Base-by-base conservation (phyloP, 768 basidiomycete species). In the Cubamyces lactineus region DNA sequence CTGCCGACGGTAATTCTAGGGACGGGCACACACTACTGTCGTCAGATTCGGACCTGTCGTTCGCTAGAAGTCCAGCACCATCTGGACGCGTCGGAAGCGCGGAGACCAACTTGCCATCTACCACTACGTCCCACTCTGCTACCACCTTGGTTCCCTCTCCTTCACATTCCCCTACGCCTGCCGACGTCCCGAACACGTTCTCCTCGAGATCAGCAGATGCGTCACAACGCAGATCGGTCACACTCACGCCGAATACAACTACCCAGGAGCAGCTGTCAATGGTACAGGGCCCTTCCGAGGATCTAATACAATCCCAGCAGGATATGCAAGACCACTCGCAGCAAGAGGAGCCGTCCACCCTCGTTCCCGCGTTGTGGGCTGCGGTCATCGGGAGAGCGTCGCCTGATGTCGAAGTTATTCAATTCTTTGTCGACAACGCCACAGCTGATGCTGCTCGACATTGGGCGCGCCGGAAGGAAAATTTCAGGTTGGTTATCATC, bases 371-470 rank as follows among this genome's bases (percentile, higher is more conserved):
- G 13, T 28, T 71, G 1, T 69, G 65, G 63, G 53, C 57, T 17
- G 66, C 53, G 1, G 57, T 49, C 19, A 40, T 47, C 1, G 70
- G 70, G 7, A 43, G 26, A 28, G 16, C 46, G 2, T 34, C 28
- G 17, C 28, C 70, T 6, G 51, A 48, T 12, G 57, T 69, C 16
- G 30, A 61, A 23, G 41, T 51, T 4, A 17, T 66, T 6, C 17
- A 48, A 4, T 71, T 71, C 60, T 38, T 53, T 19, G 68, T 71
- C 19, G 66, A 65, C 23, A 57, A 64, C 24, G 68, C 53, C 7
- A 52, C 51, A 7, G 66, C 61, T 11, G 50, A 56, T 1, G 69
- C 66, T 4, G 53, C 56, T 11, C 23, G 24, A 19, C 45, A 61
- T 11, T 71, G 70, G 68, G 48, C 40, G 24, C 12, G 41, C 21